phyloP scores from a whole-genome alignment of 441 rosid genomes.

The Euphorbia corollata region DNA sequence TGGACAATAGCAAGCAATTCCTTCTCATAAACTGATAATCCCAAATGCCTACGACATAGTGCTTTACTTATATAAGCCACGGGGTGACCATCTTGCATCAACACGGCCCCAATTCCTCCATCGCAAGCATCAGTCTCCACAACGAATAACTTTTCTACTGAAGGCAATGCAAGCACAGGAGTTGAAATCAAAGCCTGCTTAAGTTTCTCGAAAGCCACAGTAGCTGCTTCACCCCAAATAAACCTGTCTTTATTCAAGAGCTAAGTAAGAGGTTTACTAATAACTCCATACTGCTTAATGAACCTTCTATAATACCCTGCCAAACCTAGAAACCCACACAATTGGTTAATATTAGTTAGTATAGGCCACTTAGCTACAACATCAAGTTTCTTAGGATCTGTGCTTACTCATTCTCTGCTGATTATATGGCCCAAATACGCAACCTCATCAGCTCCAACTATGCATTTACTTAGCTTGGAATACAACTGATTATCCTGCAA shows the following conservation, averaged over 20 bases:
- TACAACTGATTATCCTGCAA: not conserved
- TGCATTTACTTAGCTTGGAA: not conserved
- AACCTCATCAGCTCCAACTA: not conserved
- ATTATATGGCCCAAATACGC: not conserved
- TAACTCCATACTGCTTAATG: not conserved
- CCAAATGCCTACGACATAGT: too few relatives aligned
- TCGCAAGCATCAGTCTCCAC: not conserved
- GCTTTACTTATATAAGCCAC: too few relatives aligned
- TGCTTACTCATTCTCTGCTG: not conserved
- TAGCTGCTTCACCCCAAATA: not conserved
- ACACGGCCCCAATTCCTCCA: too few relatives aligned
- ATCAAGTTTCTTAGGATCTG: not conserved
- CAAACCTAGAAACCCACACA: not conserved
- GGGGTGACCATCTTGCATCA: too few relatives aligned
- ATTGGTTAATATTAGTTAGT: not conserved
- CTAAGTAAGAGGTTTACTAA: not conserved
- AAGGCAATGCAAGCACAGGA: not conserved
- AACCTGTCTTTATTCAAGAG: not conserved
- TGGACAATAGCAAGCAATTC: too few relatives aligned
- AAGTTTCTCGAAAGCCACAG: not conserved
- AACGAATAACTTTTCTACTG: not conserved
- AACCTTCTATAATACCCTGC: not conserved
- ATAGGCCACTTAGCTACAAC: not conserved
- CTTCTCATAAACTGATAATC: too few relatives aligned
- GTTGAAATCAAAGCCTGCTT: not conserved